A percentile compares a stretch with the other conserved stretches of the same genome.
Conservation (phyloP, 2,329 filamentous ascomycete species). For the Nigrograna mackinnonii region DNA sequence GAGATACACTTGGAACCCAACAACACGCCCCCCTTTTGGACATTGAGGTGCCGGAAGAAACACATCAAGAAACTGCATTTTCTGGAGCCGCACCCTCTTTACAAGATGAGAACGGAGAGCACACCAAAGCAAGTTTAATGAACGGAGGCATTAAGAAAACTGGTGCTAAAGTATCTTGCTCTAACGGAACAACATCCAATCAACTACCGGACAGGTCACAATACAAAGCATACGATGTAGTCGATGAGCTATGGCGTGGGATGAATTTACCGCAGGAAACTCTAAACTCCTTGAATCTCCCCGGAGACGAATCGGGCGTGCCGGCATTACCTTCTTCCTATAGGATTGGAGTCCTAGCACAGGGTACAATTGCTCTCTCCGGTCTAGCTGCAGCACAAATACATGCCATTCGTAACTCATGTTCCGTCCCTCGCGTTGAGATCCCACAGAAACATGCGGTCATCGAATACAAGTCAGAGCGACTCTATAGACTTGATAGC, state of each 20-base stretch:
- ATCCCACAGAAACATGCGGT: conserved; percentile 52
- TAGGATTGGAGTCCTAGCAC: conserved; percentile 58
- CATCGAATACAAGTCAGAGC: conserved; percentile 59
- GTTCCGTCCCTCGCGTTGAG: conserved; percentile 39
- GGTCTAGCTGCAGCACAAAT: conserved; percentile 55
- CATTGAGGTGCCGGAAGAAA: conserved; percentile 19
- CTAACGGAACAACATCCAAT: background rate
- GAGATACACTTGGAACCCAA: conserved; percentile 47
- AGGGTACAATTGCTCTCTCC: conserved; percentile 56
- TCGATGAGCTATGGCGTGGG: conserved; percentile 33
- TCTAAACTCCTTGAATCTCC: conserved; percentile 21
- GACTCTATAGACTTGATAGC: conserved; percentile 51
- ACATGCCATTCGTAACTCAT: conserved; percentile 38
- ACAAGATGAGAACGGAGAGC: background rate
- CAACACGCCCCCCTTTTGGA: conserved; percentile 42
- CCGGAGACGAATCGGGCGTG: conserved; percentile 8
- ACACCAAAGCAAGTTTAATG: background rate
- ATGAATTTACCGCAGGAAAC: conserved; percentile 24
- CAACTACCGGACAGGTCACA: background rate
- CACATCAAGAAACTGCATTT: background rate
- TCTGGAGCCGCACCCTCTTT: background rate
- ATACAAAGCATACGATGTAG: conserved; percentile 24
- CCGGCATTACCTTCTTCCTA: conserved; percentile 54
- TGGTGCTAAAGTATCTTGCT: background rate
- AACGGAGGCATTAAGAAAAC: background rate